Percentiles rank a stretch among this genome's conserved stretches.
phyloP scores from a whole-genome alignment of 1,139 yeast genomes.

The Yamadazyma mexicana region DNA sequence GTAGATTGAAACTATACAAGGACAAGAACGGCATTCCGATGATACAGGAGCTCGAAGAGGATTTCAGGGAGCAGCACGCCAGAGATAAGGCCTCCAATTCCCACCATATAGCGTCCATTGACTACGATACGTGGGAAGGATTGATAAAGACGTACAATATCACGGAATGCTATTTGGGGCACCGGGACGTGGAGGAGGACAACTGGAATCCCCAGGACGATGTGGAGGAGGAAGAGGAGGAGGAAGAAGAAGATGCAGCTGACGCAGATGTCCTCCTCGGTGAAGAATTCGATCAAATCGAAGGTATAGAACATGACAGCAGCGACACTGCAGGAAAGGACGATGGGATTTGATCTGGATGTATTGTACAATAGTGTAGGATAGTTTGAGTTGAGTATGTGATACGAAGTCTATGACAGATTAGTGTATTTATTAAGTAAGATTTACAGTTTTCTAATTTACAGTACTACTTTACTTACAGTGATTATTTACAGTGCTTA shows the following conservation, averaged over 20 bases:
- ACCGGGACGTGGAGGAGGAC: slow-evolving; percentile 38
- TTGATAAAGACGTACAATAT: slow-evolving; percentile 53
- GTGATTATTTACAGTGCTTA: too few species aligned
- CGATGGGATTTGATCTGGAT: too few species aligned
- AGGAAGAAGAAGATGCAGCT: neutral
- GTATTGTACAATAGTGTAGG: neutral
- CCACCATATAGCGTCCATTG: slow-evolving; percentile 74
- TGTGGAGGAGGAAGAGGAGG: slow-evolving; percentile 3
- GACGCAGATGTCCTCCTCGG: neutral
- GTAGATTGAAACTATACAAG: slow-evolving; percentile 52
- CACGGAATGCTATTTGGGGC: slow-evolving; percentile 52
- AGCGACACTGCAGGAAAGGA: neutral
- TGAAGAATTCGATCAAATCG: neutral
- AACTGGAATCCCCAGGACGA: slow-evolving; percentile 22
- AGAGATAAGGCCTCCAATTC: slow-evolving; percentile 21
- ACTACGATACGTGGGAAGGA: slow-evolving; percentile 61
- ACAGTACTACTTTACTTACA: too few species aligned
- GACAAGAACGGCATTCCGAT: slow-evolving; percentile 48
- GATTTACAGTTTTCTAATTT: too few species aligned
- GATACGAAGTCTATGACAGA: too few species aligned
- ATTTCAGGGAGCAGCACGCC: slow-evolving; percentile 5
- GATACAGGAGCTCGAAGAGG: slow-evolving; percentile 21
- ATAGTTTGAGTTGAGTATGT: too few species aligned
- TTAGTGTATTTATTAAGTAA: too few species aligned
- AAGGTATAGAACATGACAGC: neutral